Evolutionary conservation across 768 basidiomycete species (phyloP).

Genomic region (Psilocybe cyanescens): DNA sequence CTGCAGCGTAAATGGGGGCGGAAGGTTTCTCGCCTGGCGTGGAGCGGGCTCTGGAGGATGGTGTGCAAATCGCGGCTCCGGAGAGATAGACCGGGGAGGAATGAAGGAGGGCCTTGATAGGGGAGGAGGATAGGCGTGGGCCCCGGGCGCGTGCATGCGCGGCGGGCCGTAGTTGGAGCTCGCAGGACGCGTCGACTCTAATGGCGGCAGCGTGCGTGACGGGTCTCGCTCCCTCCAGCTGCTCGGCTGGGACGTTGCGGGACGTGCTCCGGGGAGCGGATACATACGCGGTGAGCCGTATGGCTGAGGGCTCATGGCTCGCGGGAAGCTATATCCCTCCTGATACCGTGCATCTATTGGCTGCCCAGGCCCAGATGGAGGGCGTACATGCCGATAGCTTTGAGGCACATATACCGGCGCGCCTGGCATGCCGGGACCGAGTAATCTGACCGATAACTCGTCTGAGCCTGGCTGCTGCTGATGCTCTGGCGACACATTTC

Average conservation of each 20-base stretch:
- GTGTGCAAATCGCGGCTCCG: constrained; percentile 39
- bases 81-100: constrained; percentile 35
- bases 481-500: constrained; percentile 27
- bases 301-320: constrained; percentile 21
- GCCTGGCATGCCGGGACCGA: constrained; percentile 62
- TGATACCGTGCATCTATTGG: constrained; percentile 26
- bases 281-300: constrained; percentile 28
- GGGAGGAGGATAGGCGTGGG: constrained; percentile 16
- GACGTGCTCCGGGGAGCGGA: constrained; percentile 22
- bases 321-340: constrained; percentile 14
- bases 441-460: constrained; percentile 43
- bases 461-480: constrained; percentile 27
- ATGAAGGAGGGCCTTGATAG: constrained; percentile 17
- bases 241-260: constrained; percentile 29
- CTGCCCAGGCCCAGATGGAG: constrained; percentile 23
- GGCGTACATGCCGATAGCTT: constrained; percentile 20
- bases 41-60: constrained; percentile 34
- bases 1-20: constrained; percentile 69
- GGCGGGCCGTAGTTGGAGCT: constrained; percentile 20
- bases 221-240: constrained; percentile 29
- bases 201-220: constrained; percentile 35
- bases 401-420: constrained; percentile 24
- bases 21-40: constrained; percentile 32
- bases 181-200: constrained; percentile 28
- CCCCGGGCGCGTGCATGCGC: constrained; percentile 16